Base-by-base conservation (phyloP, 805 yeast genomes). In the Myxozyma melibiosi region DNA sequence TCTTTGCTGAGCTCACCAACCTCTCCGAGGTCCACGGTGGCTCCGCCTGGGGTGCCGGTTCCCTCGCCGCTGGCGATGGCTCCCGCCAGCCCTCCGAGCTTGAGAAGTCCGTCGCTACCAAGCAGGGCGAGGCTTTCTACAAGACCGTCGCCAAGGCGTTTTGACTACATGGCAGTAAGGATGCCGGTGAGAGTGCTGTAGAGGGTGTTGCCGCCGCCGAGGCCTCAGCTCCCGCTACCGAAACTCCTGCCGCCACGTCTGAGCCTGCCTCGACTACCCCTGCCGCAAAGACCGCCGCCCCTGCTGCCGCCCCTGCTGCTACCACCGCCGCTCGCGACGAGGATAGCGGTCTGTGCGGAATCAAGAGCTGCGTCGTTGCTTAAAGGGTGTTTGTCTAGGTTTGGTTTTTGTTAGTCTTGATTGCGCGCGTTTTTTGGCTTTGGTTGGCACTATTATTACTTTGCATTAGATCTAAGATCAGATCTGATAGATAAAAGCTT, bases 21-120 rank as follows among this genome's bases (percentile, higher is more conserved):
- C 68, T 85, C 56, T 78, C 77, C 20, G 91, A 85, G 74, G 78
- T 80, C 55, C 91, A 85, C 69, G 96, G 95, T 67, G 85, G 86
- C 66, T 82, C 91, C 53, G 81, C 96, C 51, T 89, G 90, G 86
- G 95, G 95, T 73, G 90, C 96, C 42, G 94, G 92, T 69, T 76
- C 88, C 56, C 78, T 80, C 64, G 89, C 96, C 34, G 92, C 86
- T 63, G 75, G 82, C 24, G 90, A 85, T 68, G 96, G 95, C 66
- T 80, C 89, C 40, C 84, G 92, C 77, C 73, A 71, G 63, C 86
- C 90, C 43, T 69, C 83, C 54, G 80, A 75, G 50, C 73, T 82
- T 62, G 96, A 88, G 76, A 76, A 81, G 72, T 77, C 78, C 65
- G 68, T 85, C 61, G 91, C 87, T 53, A 71, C 70, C 52, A 76